Evolutionary conservation across 108 stramenopile genomes (phyloP).

Genomic region (Nitzschia sp.): DNA sequence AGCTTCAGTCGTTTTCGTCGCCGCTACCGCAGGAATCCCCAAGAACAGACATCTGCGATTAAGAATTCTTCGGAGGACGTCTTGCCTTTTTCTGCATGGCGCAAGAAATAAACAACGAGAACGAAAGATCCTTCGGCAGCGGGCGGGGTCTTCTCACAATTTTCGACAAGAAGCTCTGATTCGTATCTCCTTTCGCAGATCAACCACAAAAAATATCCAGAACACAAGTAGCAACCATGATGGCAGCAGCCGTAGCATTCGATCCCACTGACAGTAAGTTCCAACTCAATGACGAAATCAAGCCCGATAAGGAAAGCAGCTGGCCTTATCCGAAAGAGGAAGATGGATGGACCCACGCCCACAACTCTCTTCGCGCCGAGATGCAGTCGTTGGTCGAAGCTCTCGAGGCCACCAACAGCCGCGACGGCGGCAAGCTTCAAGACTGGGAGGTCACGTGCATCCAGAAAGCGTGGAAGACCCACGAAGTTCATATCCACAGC

Average conservation of each 20-base stretch:
- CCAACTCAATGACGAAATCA: constrained; percentile 25
- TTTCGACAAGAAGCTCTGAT: background rate
- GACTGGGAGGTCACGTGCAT: constrained; percentile 36
- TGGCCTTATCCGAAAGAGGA: constrained; percentile 41
- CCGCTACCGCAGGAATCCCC: too few relatives aligned
- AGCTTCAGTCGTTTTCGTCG: too few relatives aligned
- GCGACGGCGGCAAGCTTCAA: constrained; percentile 2
- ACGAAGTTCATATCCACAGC: constrained; percentile 34
- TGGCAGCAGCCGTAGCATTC: constrained; percentile 1
- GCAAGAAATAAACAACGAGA: too few relatives aligned
- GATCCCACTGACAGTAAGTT: constrained; percentile 30
- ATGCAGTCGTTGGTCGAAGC: constrained; percentile 28
- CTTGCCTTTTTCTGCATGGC: too few relatives aligned
- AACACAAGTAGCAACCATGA: background rate
- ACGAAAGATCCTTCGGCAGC: too few relatives aligned
- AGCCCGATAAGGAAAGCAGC: constrained; percentile 36
- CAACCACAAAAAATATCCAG: too few relatives aligned
- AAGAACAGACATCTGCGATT: too few relatives aligned
- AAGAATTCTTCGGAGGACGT: too few relatives aligned
- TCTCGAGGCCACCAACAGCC: constrained; percentile 12
- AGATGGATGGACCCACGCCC: constrained; percentile 45
- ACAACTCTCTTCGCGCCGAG: constrained; percentile 43
- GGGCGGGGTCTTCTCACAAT: background rate
- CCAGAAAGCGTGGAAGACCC: constrained; percentile 27
- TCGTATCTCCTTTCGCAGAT: background rate